These are phyloP conservation scores for Tinospora cordifolia DNA, from an alignment of 164 flowering plant species.

Conservation along the genomic window DNA sequence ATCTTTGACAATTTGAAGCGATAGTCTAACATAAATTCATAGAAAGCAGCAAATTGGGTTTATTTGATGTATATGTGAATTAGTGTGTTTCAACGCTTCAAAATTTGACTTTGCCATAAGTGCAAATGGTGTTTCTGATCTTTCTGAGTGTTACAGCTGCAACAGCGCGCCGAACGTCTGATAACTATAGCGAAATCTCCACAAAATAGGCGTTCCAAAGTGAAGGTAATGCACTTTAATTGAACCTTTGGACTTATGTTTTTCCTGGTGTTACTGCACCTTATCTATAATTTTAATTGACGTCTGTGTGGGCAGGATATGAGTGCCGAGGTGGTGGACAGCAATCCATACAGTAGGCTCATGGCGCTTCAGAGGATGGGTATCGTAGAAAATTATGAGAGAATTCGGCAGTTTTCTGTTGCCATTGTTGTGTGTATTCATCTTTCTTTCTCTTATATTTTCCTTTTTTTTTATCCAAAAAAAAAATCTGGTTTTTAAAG, in stretches of 20 bases:
- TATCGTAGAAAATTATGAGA: slow-evolving; percentile 84
- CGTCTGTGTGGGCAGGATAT: slow-evolving; percentile 51
- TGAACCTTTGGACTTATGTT: background rate
- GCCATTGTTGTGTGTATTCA: slow-evolving; percentile 81
- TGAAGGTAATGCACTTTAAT: slow-evolving; percentile 45
- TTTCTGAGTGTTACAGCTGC: slow-evolving; percentile 39
- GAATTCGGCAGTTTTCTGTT: slow-evolving; percentile 87
- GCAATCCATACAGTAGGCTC: slow-evolving; percentile 95
- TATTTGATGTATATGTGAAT: background rate
- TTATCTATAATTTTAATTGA: background rate
- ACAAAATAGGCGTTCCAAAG: slow-evolving; percentile 54
- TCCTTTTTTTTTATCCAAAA: background rate
- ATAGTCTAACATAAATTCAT: background rate
- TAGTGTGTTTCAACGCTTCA: background rate
- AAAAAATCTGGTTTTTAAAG: too few relatives aligned
- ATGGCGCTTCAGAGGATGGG: slow-evolving; percentile 99
- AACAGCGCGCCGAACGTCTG: slow-evolving; percentile 42
- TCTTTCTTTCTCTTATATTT: slow-evolving; percentile 15
- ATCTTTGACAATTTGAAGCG: background rate
- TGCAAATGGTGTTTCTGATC: background rate
- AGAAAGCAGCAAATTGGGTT: background rate
- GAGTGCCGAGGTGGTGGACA: slow-evolving; percentile 96
- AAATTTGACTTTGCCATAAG: background rate
- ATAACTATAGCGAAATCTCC: slow-evolving; percentile 35
- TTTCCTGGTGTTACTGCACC: background rate